Conservation (phyloP, 495 filamentous ascomycete genomes). For the Rusavskia elegans region DNA sequence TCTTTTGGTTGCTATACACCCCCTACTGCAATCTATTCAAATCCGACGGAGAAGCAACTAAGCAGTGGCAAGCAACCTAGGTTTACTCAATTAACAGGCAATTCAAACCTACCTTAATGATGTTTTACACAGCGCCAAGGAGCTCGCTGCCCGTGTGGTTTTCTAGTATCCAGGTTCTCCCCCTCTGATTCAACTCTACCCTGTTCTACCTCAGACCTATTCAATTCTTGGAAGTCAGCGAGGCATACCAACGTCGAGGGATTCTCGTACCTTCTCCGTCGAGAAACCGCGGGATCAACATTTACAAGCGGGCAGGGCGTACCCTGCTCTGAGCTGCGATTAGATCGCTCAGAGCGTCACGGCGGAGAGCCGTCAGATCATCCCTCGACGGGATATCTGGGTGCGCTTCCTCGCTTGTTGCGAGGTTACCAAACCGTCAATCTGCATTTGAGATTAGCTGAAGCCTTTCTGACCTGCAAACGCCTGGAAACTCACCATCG, state of each 20-base stretch:
- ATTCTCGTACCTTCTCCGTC: neutral
- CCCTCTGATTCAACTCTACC: neutral
- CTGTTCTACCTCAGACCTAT: too few species aligned
- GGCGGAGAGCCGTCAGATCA: constrained; percentile 42
- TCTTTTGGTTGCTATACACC: too few species aligned
- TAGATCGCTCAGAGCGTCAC: neutral
- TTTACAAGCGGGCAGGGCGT: neutral
- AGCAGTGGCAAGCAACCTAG: too few species aligned
- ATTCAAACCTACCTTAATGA: too few species aligned
- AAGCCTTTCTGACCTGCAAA: neutral
- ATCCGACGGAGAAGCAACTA: too few species aligned
- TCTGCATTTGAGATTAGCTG: constrained; percentile 31
- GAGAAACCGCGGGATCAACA: neutral
- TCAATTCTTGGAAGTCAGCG: neutral
- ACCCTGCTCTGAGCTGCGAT: neutral
- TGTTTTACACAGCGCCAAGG: neutral
- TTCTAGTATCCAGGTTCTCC: neutral
- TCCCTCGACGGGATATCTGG: constrained; percentile 51
- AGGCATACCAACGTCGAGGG: neutral
- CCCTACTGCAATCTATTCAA: too few species aligned
- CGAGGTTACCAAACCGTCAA: constrained; percentile 92
- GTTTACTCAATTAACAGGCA: too few species aligned
- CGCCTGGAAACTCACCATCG: constrained; percentile 43
- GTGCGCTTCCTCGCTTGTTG: constrained; percentile 68
- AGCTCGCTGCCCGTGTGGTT: neutral